Evolutionary conservation across 306 rosid genomes (phyloP).

Genomic region (Cotoneaster glaucophyllus): DNA sequence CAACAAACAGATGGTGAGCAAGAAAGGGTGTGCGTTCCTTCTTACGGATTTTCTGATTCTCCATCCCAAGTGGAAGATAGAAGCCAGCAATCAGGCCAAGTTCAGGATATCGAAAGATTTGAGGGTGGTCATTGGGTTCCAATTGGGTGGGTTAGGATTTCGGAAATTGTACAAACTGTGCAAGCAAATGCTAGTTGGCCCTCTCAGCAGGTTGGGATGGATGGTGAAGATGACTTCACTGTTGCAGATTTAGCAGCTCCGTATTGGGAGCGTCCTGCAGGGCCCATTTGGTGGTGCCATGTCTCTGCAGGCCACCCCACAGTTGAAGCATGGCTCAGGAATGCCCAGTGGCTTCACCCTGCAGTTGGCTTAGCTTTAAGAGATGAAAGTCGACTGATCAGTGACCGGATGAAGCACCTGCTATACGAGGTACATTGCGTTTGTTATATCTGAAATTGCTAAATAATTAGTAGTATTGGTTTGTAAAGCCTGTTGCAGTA

Average conservation of each 20-base stretch:
- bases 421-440: conserved; percentile 59
- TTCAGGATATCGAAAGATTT: conserved; percentile 25
- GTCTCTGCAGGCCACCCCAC: conserved; percentile 66
- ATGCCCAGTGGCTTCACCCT: conserved; percentile 86
- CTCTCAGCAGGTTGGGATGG: conserved; percentile 38
- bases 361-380: conserved; percentile 78
- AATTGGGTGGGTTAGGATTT: conserved; percentile 85
- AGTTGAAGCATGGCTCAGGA: conserved; percentile 64
- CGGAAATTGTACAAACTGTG: conserved; percentile 61
- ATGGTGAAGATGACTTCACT: conserved; percentile 61
- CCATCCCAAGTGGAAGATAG: conserved; percentile 22
- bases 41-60: conserved; percentile 27
- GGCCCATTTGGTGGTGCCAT: conserved; percentile 97
- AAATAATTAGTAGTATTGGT: neutral
- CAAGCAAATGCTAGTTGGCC: conserved; percentile 60
- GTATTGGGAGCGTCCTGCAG: conserved; percentile 86
- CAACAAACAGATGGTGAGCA: conserved; percentile 25
- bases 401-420: conserved; percentile 88
- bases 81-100: conserved; percentile 15
- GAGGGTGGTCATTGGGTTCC: conserved; percentile 69
- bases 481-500: neutral
- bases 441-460: conserved; percentile 1
- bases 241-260: conserved; percentile 91
- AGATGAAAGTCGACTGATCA: conserved; percentile 74
- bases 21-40: conserved; percentile 24